Evolutionary conservation across 208 protist genomes (phyloP).

Genomic region (Strigomonas culicis): DNA sequence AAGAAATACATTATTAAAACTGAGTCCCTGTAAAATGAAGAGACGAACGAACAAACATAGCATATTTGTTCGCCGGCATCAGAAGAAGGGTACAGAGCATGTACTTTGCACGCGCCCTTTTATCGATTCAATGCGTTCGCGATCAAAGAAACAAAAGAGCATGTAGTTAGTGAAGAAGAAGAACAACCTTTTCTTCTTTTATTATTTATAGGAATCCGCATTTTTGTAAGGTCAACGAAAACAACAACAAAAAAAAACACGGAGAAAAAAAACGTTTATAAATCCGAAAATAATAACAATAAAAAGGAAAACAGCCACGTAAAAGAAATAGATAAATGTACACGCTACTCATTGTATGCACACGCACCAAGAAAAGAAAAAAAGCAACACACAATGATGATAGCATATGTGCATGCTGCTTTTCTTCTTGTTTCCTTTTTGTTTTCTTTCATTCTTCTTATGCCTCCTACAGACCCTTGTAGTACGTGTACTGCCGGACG

Average conservation of each 20-base stretch:
- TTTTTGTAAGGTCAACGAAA: not conserved
- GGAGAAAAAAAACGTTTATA: not conserved
- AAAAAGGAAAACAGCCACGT: conserved; percentile 2
- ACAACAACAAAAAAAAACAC: conserved; percentile 4
- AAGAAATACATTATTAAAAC: not conserved
- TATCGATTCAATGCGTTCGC: not conserved
- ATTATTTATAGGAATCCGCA: not conserved
- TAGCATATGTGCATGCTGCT: not conserved
- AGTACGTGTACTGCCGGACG: conserved; percentile 66
- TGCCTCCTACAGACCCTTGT: conserved; percentile 72
- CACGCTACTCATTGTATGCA: not conserved
- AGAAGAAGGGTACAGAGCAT: not conserved
- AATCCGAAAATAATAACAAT: too few relatives aligned
- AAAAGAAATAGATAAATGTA: conserved; percentile 3
- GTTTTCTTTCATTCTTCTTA: not conserved
- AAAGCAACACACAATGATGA: too few relatives aligned
- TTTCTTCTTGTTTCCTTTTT: not conserved
- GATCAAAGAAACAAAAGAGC: too few relatives aligned
- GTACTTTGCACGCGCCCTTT: not conserved
- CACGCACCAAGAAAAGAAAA: not conserved
- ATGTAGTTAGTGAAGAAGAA: too few relatives aligned
- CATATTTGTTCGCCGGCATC: not conserved
- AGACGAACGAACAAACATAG: not conserved
- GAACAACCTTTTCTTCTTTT: not conserved
- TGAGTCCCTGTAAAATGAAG: not conserved